Evolutionary conservation across 257 asterid genomes (phyloP).

Genomic region (Perilla frutescens): DNA sequence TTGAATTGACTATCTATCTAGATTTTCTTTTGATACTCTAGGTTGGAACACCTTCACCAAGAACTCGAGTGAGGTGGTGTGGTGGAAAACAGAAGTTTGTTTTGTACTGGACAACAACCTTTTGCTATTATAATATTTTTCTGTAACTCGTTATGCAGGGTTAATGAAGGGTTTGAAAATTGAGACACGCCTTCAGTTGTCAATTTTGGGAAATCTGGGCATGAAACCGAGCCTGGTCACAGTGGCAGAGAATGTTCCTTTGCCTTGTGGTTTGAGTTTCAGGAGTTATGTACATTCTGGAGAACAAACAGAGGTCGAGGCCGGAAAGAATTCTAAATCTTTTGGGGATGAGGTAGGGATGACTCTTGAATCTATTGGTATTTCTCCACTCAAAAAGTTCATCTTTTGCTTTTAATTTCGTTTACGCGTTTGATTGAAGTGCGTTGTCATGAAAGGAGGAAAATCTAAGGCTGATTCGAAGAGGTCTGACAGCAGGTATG

Average conservation of each 20-base stretch:
- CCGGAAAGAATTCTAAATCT: conserved; percentile 36
- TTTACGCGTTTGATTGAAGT: conserved; percentile 23
- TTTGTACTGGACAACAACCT: not conserved
- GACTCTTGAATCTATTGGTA: too few species aligned
- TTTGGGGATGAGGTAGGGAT: conserved; percentile 24
- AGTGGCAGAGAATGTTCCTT: conserved; percentile 33
- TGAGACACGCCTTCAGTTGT: conserved; percentile 24
- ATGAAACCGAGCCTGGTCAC: conserved; percentile 38
- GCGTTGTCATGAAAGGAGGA: conserved; percentile 64
- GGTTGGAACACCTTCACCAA: not conserved
- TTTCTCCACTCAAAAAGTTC: too few species aligned
- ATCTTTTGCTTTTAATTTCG: not conserved
- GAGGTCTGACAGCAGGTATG: conserved; percentile 59
- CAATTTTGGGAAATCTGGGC: conserved; percentile 43
- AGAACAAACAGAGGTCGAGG: conserved; percentile 44
- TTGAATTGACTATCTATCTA: not conserved
- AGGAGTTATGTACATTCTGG: conserved; percentile 57
- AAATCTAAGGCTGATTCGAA: conserved; percentile 61
- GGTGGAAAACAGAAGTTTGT: not conserved
- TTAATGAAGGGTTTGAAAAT: conserved; percentile 27
- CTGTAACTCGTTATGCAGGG: conserved; percentile 37
- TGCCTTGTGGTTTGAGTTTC: conserved; percentile 43
- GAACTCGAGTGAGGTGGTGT: not conserved
- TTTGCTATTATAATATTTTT: not conserved
- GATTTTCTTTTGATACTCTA: not conserved